Evolutionary conservation across 164 flowering plant species (phyloP).

Genomic region (Cinnamomum micranthum): DNA sequence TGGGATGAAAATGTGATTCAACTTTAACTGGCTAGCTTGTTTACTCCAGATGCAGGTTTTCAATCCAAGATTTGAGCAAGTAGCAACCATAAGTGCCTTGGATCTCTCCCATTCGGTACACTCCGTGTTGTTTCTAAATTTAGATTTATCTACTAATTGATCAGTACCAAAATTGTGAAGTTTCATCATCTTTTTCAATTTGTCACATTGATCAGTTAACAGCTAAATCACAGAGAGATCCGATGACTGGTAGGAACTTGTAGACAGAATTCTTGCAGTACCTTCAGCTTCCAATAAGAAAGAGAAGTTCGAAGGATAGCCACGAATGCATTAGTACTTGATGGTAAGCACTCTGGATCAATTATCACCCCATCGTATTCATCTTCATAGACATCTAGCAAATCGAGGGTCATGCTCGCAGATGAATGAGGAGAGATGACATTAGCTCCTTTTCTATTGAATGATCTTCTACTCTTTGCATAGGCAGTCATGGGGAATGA

Average conservation of each 20-base stretch:
- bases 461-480: slow-evolving; percentile 1
- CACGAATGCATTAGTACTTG: slow-evolving; percentile 42
- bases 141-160: too few species aligned
- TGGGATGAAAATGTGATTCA: too few species aligned
- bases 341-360: slow-evolving; percentile 43
- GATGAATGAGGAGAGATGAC: slow-evolving; percentile 35
- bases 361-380: slow-evolving; percentile 52
- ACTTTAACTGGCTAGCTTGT: too few species aligned
- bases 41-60: too few species aligned
- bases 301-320: slow-evolving; percentile 43
- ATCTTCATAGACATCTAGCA: slow-evolving; percentile 51
- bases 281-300: slow-evolving; percentile 48
- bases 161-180: too few species aligned
- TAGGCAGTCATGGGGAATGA: neutral
- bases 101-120: too few species aligned
- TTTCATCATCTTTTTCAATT: too few species aligned
- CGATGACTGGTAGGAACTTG: neutral
- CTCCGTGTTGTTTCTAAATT: too few species aligned
- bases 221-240: neutral
- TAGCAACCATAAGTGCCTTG: too few species aligned
- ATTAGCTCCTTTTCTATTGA: slow-evolving; percentile 16
- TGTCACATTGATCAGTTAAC: too few species aligned
- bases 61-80: too few species aligned
- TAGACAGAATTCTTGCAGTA: slow-evolving; percentile 3
- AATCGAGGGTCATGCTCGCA: slow-evolving; percentile 19